Evolutionary conservation across 2,329 filamentous ascomycete species (phyloP), one percentile per base, ranked within the genome.

Genomic region (Aureobasidium mangrovei): DNA sequence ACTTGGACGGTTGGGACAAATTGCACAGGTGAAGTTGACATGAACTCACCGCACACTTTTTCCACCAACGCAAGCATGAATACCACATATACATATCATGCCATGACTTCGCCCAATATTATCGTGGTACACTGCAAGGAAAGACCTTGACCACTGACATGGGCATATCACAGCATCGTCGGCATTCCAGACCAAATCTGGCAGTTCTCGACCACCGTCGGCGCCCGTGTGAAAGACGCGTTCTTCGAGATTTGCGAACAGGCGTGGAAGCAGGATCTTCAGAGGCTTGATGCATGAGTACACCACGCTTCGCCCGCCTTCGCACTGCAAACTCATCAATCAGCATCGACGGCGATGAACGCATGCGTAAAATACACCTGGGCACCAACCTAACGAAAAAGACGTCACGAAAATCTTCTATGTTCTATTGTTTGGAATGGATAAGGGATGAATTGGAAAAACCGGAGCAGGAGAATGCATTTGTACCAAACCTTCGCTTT

Each of bases 1-100:
- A 53, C 27, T 44, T 53, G 40, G 49, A 53, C 38, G 49, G 49
- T n/a, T 53, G 49, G 49, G 49, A 53, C 28, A 53, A 53, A 44
- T 8, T 53, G 49, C 40, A 53, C 49, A 53, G 49, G 49, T 53
- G 49, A 53, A 53, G 49, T 53, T 12, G 12, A 52, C 29, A 29
- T 29, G 26, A 27, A 43, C 49, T 44, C 32, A 27, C 40, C 49
- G 43, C 31, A 31, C 40, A 38, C 32, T 38, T 44, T 44, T 6
- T 24, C 27, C n/a, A 51, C 10, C 36, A 31, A 2, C 47, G 42
- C 36, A 35, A 51, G 38, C 47, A 51, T 51, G 38, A 42, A 51
- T 6, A 24, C 8, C 18, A 39, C 18, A 9, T 24, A 24, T 31
- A 4, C 10, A 46, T 18, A 32, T 33, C 45, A 47, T 29, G 45